Evolutionary conservation across 371 early-diverging fungal genomes (phyloP).

Genomic region (Zancudomyces culisetae): DNA sequence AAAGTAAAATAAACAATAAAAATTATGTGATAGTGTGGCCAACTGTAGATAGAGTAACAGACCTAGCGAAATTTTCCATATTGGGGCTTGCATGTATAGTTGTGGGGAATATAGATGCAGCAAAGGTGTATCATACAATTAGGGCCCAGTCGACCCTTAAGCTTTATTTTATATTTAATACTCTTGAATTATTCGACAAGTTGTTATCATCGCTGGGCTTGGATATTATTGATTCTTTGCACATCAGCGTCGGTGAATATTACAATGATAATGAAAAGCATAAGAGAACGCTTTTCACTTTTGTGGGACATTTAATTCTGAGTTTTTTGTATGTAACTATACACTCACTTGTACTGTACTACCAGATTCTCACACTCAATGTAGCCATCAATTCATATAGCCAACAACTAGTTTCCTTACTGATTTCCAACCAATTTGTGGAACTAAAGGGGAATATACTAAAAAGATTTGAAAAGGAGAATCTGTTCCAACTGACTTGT

Average conservation of each 20-base stretch:
- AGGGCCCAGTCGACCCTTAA: conserved; percentile 90
- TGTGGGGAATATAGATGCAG: conserved; percentile 63
- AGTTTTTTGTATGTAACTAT: conserved; percentile 53
- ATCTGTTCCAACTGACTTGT: conserved; percentile 83
- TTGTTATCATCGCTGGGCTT: conserved; percentile 82
- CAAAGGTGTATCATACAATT: conserved; percentile 80
- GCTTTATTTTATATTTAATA: conserved; percentile 90
- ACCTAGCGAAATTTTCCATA: neutral
- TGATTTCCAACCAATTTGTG: conserved; percentile 93
- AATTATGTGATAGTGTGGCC: conserved; percentile 9
- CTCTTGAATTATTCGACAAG: conserved; percentile 79
- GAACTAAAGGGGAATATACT: conserved; percentile 94
- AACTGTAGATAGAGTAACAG: conserved; percentile 12
- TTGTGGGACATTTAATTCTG: conserved; percentile 33
- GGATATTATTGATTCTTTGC: conserved; percentile 82
- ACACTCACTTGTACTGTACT: conserved; percentile 80
- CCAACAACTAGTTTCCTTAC: conserved; percentile 73
- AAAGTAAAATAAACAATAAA: conserved; percentile 12
- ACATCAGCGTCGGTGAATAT: conserved; percentile 24
- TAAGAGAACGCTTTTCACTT: conserved; percentile 4
- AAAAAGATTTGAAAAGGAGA: conserved; percentile 88
- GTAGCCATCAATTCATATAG: conserved; percentile 90
- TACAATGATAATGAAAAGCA: conserved; percentile 4
- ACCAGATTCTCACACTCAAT: conserved; percentile 87
- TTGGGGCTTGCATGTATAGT: conserved; percentile 36